phyloP scores from a whole-genome alignment of 495 filamentous ascomycete species.

The Xylaria acuta region DNA sequence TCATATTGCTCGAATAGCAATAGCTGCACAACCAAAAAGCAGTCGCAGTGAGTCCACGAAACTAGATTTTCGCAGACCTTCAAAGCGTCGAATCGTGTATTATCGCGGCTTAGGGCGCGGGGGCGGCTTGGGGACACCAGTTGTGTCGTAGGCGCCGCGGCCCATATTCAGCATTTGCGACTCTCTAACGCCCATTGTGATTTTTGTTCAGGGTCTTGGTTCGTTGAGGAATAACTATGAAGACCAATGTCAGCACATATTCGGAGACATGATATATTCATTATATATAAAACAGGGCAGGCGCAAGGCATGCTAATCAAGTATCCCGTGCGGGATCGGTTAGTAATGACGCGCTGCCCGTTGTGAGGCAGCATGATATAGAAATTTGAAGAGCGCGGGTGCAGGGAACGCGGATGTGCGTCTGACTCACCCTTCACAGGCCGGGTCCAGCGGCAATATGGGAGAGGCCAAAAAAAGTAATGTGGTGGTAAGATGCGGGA shows the following conservation, averaged over 20 bases:
- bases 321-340: background rate
- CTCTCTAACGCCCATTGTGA: slow-evolving; percentile 55
- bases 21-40: background rate
- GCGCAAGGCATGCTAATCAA: background rate
- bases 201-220: background rate
- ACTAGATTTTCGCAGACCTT: background rate
- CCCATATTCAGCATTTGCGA: slow-evolving; percentile 58
- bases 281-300: background rate
- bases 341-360: slow-evolving; percentile 22
- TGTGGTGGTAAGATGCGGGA: slow-evolving; percentile 33
- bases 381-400: slow-evolving; percentile 27
- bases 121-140: slow-evolving; percentile 61
- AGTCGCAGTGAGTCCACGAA: background rate
- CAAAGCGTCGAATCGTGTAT: slow-evolving; percentile 16
- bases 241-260: slow-evolving; percentile 1
- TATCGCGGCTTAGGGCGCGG: slow-evolving; percentile 59
- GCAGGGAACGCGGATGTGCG: slow-evolving; percentile 31
- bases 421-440: slow-evolving; percentile 53
- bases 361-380: slow-evolving; percentile 30
- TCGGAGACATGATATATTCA: background rate
- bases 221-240: slow-evolving; percentile 1
- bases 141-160: slow-evolving; percentile 64
- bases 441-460: slow-evolving; percentile 41
- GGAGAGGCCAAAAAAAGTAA: slow-evolving; percentile 35
- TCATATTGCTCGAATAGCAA: background rate